A percentile compares a stretch with the other conserved stretches of the same genome.
Conservation (phyloP, 768 basidiomycete species). For the Lentinula sp. region DNA sequence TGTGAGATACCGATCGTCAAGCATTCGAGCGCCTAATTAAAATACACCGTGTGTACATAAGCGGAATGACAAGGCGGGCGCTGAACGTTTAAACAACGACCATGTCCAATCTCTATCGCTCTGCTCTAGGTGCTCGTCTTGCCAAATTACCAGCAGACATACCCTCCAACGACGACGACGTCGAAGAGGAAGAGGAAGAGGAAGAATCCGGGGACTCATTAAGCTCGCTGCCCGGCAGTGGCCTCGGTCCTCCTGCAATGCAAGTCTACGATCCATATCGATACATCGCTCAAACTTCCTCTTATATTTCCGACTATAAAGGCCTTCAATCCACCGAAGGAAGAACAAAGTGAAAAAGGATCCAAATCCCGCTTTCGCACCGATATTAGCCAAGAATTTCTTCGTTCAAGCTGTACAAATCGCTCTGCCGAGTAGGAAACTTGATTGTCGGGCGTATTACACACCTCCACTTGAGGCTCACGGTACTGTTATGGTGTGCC, state of each 20-base stretch:
- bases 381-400: slow-evolving; percentile 72
- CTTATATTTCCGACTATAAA: slow-evolving; percentile 14
- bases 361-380: slow-evolving; percentile 61
- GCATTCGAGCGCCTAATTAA: no score
- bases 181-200: slow-evolving; percentile 21
- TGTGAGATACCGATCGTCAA: no score
- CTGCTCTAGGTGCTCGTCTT: slow-evolving; percentile 69
- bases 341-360: slow-evolving; percentile 21
- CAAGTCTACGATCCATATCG: slow-evolving; percentile 27
- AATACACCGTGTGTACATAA: no score
- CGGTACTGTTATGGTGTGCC: slow-evolving; percentile 78
- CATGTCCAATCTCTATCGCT: slow-evolving; percentile 74
- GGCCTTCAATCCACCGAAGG: slow-evolving; percentile 25
- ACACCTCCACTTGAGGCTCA: slow-evolving; percentile 52
- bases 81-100: not conserved
- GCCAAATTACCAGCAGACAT: slow-evolving; percentile 60
- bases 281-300: slow-evolving; percentile 11
- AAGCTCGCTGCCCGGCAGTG: slow-evolving; percentile 52
- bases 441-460: slow-evolving; percentile 80
- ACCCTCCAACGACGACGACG: slow-evolving; percentile 35
- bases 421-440: slow-evolving; percentile 48
- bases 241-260: slow-evolving; percentile 60
- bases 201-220: slow-evolving; percentile 57
- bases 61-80: no score
- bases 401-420: slow-evolving; percentile 82